Evolutionary conservation across 306 rosid genomes (phyloP).

Genomic region (Ammopiptanthus mongolicus): DNA sequence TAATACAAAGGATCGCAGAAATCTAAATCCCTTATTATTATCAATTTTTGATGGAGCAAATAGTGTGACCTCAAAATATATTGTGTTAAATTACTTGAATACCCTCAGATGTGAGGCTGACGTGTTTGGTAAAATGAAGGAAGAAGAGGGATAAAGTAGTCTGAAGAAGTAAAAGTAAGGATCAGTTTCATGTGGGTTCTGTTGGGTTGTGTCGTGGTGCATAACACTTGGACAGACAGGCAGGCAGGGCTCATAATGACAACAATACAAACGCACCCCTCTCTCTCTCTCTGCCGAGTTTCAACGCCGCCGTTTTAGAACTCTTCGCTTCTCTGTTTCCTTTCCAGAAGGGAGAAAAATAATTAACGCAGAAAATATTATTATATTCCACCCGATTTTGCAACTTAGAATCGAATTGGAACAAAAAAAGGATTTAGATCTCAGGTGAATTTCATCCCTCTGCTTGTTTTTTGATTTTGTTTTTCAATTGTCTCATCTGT

Average conservation of each 20-base stretch:
- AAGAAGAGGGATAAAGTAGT: not conserved
- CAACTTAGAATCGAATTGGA: not conserved
- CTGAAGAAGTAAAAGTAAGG: not conserved
- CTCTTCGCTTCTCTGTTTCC: not conserved
- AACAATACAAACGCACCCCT: not conserved
- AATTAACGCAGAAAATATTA: not conserved
- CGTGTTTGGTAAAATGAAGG: not conserved
- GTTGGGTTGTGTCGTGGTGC: not conserved
- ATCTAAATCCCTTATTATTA: too few species aligned
- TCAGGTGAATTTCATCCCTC: conserved; percentile 18
- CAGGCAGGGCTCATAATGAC: not conserved
- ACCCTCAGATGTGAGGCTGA: not conserved
- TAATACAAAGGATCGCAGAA: too few species aligned
- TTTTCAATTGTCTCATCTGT: not conserved
- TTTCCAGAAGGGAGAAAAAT: not conserved
- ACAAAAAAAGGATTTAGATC: conserved; percentile 18
- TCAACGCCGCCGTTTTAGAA: conserved; percentile 31
- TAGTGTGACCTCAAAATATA: too few species aligned
- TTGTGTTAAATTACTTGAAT: not conserved
- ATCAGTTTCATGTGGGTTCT: not conserved
- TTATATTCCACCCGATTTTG: not conserved
- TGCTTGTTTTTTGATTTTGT: not conserved
- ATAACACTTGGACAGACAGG: conserved; percentile 15
- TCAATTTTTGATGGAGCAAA: too few species aligned
- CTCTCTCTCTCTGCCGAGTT: not conserved